Evolutionary conservation across 2,329 filamentous ascomycete species (phyloP).

Genomic region (Cercospora sp.): DNA sequence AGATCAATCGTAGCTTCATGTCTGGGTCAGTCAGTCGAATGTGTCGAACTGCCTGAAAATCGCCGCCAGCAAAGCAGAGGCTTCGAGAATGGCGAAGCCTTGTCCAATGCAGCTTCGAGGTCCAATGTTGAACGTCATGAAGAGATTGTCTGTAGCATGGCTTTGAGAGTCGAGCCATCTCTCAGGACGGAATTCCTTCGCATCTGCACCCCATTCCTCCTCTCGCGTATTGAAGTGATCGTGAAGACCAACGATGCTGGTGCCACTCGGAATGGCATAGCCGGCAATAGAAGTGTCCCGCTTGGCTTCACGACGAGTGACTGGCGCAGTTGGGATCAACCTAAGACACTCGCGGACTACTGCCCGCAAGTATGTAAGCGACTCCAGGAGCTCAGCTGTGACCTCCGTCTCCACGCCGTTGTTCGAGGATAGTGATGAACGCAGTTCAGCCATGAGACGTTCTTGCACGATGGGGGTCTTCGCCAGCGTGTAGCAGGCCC

Average conservation of each 20-base stretch:
- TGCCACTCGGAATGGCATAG: constrained; percentile 9
- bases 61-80: constrained; percentile 4
- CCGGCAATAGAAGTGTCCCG: constrained; percentile 8
- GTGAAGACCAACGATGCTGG: background rate
- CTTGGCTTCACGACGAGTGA: constrained; percentile 7
- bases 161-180: constrained; percentile 8
- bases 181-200: constrained; percentile 5
- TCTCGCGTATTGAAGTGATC: background rate
- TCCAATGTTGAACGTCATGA: constrained; percentile 11
- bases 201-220: constrained; percentile 1
- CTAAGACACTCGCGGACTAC: constrained; percentile 2
- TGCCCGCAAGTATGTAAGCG: background rate
- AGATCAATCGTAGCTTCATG: background rate
- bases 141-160: constrained; percentile 1
- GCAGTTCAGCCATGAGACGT: constrained; percentile 1
- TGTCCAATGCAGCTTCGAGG: constrained; percentile 15
- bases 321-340: background rate
- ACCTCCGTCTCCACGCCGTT: background rate
- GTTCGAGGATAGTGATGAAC: background rate
- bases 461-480: constrained; percentile 4
- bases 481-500: constrained; percentile 69
- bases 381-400: background rate
- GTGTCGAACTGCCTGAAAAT: constrained; percentile 6
- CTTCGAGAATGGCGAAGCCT: constrained; percentile 9
- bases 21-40: background rate